phyloP scores from a whole-genome alignment of 139 green algal genomes.

The Picochlorum sp. region DNA sequence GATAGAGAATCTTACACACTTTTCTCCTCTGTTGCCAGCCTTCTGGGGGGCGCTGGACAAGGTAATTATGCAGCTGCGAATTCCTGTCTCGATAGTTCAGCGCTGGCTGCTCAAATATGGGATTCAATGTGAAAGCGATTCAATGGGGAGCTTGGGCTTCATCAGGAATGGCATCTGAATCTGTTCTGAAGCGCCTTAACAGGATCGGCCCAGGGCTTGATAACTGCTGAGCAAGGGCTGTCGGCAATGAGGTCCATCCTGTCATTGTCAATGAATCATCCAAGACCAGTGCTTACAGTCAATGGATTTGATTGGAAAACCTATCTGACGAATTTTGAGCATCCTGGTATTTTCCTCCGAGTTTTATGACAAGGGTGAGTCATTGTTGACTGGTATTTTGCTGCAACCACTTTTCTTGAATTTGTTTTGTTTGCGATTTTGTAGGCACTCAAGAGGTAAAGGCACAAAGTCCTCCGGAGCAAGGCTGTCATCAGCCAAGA shows the following conservation, averaged over 20 bases:
- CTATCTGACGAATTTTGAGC: constrained; percentile 14
- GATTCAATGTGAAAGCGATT: constrained; percentile 39
- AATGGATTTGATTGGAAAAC: constrained; percentile 28
- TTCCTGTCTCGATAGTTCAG: constrained; percentile 33
- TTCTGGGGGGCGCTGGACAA: constrained; percentile 34
- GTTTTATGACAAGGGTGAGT: constrained; percentile 2
- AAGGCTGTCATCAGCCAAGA: constrained; percentile 10
- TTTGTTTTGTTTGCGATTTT: background rate
- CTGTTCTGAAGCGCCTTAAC: constrained; percentile 25
- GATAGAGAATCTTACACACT: constrained; percentile 26
- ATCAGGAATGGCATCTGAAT: constrained; percentile 32
- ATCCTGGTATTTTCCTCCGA: constrained; percentile 23
- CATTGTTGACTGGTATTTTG: background rate
- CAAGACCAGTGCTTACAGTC: constrained; percentile 12
- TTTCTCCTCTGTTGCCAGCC: constrained; percentile 56
- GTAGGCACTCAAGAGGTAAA: background rate
- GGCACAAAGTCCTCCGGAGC: background rate
- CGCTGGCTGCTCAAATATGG: constrained; percentile 9
- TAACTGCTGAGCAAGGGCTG: constrained; percentile 35
- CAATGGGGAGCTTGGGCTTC: constrained; percentile 76
- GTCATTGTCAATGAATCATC: background rate
- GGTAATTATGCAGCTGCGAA: constrained; percentile 47
- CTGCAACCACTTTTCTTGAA: background rate
- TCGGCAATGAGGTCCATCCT: constrained; percentile 18
- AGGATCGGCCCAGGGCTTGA: constrained; percentile 32